Evolutionary conservation across 257 asterid genomes (phyloP).

Genomic region (Cinchona pubescens): DNA sequence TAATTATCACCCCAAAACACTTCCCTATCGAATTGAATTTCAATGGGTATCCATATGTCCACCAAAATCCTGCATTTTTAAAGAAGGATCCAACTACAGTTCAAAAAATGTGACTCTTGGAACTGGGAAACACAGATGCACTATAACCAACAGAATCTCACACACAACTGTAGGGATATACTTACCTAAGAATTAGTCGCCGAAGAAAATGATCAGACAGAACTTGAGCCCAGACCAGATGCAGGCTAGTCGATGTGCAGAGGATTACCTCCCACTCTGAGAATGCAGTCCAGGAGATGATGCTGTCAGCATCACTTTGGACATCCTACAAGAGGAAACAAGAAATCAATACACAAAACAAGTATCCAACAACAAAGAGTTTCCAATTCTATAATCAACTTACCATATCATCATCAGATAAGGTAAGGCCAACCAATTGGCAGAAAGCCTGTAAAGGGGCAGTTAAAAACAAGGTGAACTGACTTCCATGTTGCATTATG

Average conservation of each 20-base stretch:
- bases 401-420: conserved; percentile 53
- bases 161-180: conserved; percentile 6
- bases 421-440: conserved; percentile 64
- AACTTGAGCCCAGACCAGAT: conserved; percentile 94
- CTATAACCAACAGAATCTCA: background rate
- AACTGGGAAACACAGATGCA: background rate
- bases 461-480: conserved; percentile 87
- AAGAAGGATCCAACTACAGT: background rate
- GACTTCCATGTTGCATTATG: conserved; percentile 64
- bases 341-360: background rate
- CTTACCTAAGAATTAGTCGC: conserved; percentile 82
- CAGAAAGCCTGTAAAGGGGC: conserved; percentile 91
- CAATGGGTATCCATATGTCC: background rate
- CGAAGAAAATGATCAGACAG: conserved; percentile 80
- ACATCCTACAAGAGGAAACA: conserved; percentile 43
- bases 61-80: background rate
- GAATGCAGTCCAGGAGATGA: conserved; percentile 67
- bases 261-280: conserved; percentile 91
- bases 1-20: background rate
- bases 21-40: background rate
- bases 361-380: background rate
- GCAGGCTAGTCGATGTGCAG: conserved; percentile 69
- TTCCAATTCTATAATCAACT: conserved; percentile 20
- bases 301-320: conserved; percentile 45
- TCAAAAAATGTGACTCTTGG: background rate